Evolutionary conservation across 148 eudicot genomes (phyloP).

Genomic region (Chenopodium formosanum): DNA sequence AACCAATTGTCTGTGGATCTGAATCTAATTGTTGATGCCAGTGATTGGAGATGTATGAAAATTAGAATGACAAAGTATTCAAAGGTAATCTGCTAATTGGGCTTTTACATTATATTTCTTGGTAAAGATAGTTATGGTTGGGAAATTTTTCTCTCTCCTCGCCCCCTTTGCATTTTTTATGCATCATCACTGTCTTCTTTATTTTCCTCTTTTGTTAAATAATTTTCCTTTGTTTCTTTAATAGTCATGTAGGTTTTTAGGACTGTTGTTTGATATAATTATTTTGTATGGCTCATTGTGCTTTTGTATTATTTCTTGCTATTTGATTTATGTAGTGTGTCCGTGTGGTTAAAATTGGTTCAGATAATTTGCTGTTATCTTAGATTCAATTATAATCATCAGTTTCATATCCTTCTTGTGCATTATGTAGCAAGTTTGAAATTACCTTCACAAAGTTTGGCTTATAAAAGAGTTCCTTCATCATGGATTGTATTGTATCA

Average conservation of each 20-base stretch:
- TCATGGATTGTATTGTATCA: not conserved
- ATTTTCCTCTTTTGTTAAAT: not conserved
- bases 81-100: slow-evolving; percentile 40
- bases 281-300: not conserved
- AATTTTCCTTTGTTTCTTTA: not conserved
- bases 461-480: not conserved
- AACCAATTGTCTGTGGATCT: slow-evolving; percentile 21
- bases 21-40: slow-evolving; percentile 23
- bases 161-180: not conserved
- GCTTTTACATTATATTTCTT: not conserved
- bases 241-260: not conserved
- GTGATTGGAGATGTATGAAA: slow-evolving; percentile 36
- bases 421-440: not conserved
- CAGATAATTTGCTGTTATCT: not conserved
- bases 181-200: not conserved
- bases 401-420: not conserved
- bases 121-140: not conserved
- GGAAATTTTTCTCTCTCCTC: not conserved
- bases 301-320: not conserved
- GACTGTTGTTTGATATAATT: not conserved
- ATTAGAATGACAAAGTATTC: slow-evolving; percentile 68
- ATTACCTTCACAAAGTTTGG: slow-evolving; percentile 4
- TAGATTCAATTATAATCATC: not conserved
- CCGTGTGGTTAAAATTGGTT: not conserved
- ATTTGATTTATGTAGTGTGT: not conserved